phyloP scores from a whole-genome alignment of 805 yeast genomes.

The Sugiyamaella boreocaroliniensis region DNA sequence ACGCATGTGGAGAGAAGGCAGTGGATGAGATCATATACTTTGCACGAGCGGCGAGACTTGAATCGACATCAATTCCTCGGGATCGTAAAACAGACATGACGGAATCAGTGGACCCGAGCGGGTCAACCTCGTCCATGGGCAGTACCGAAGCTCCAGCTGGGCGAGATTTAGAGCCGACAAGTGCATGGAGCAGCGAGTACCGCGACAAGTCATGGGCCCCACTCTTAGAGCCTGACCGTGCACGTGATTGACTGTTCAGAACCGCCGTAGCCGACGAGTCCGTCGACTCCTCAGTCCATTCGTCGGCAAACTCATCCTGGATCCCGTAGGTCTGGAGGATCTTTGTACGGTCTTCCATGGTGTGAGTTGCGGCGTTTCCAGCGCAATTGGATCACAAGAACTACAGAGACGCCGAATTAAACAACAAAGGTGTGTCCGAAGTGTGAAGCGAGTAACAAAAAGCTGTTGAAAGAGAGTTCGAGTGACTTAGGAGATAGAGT shows the following conservation, averaged over 20 bases:
- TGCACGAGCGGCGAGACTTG: slow-evolving; percentile 31
- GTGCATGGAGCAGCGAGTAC: slow-evolving; percentile 17
- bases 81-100: slow-evolving; percentile 39
- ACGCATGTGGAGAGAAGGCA: slow-evolving; percentile 50
- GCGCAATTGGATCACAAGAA: background rate
- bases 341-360: slow-evolving; percentile 9
- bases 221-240: background rate
- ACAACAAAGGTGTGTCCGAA: too few relatives aligned
- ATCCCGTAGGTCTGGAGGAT: slow-evolving; percentile 19
- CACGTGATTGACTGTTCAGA: background rate
- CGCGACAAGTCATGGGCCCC: slow-evolving; percentile 11
- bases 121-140: slow-evolving; percentile 41
- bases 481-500: too few relatives aligned
- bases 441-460: too few relatives aligned
- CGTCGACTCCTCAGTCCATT: slow-evolving; percentile 17
- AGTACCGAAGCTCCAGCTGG: slow-evolving; percentile 1
- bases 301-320: slow-evolving; percentile 16
- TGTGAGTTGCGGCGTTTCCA: background rate
- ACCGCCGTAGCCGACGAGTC: background rate
- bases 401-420: background rate
- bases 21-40: slow-evolving; percentile 51
- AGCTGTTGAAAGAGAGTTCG: too few relatives aligned
- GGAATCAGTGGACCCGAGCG: slow-evolving; percentile 47
- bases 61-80: slow-evolving; percentile 35
- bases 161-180: slow-evolving; percentile 4